Evolutionary conservation across 2,329 filamentous ascomycete species (phyloP).

Genomic region (Neurospora crassa): DNA sequence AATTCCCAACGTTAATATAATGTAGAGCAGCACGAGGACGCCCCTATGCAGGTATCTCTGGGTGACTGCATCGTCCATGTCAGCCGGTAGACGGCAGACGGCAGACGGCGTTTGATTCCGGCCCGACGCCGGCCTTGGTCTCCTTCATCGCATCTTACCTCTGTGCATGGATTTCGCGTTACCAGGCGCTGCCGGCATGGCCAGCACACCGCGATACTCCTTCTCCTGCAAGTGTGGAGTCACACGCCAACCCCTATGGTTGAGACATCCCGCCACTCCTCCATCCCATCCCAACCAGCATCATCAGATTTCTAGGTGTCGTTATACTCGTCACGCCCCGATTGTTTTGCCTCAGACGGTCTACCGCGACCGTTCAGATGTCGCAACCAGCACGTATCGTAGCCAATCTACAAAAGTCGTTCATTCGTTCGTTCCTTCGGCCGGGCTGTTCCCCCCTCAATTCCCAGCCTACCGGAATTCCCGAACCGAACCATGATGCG

Average conservation of each 20-base stretch:
- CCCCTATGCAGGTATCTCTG: background rate
- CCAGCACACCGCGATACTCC: background rate
- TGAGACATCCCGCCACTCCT: background rate
- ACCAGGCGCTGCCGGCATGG: background rate
- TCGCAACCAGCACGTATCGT: background rate
- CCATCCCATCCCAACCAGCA: background rate
- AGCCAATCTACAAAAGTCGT: background rate
- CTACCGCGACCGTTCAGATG: background rate
- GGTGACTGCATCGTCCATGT: background rate
- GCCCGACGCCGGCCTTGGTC: background rate
- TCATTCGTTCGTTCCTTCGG: background rate
- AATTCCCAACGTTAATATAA: background rate
- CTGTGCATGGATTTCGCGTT: background rate
- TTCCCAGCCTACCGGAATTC: background rate
- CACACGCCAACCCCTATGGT: background rate
- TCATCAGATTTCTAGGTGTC: background rate
- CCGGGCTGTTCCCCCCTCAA: background rate
- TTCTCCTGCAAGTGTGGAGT: background rate
- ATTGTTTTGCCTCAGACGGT: background rate
- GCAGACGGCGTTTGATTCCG: background rate
- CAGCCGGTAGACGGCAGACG: background rate
- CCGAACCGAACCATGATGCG: background rate
- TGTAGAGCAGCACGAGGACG: background rate
- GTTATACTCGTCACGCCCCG: background rate
- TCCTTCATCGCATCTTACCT: background rate